phyloP scores from a whole-genome alignment of 1,139 yeast species.

The Suhomyces coccinellae region DNA sequence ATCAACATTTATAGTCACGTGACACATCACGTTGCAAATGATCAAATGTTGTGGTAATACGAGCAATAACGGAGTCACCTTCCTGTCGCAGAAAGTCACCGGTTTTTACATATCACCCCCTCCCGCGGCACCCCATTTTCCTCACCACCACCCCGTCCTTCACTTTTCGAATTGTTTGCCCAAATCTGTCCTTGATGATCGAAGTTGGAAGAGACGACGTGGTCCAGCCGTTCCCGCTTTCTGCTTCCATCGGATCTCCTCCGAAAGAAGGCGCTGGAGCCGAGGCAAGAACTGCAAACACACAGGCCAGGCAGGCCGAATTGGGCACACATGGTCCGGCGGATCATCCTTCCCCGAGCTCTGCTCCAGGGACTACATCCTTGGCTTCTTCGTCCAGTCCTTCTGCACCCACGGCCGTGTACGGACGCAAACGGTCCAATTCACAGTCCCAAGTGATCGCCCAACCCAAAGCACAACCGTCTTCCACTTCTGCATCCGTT shows the following conservation, averaged over 20 bases:
- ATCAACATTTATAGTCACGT: background rate
- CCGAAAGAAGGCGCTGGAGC: background rate
- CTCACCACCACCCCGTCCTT: background rate
- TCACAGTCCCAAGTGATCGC: constrained; percentile 38
- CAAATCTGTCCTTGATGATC: constrained; percentile 3
- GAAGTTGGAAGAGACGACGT: constrained; percentile 7
- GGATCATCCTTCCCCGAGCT: background rate
- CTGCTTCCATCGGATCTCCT: constrained; percentile 1
- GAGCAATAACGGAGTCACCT: constrained; percentile 3
- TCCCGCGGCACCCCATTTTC: background rate
- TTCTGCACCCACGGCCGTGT: background rate
- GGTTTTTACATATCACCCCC: too few species aligned
- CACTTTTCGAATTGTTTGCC: background rate
- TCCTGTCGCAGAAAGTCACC: too few species aligned
- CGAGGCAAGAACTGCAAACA: background rate
- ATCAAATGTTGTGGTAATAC: constrained; percentile 2
- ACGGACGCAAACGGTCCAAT: constrained; percentile 37
- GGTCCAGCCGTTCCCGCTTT: constrained; percentile 11
- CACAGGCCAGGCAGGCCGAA: background rate
- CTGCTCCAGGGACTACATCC: background rate
- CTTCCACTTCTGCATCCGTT: constrained; percentile 11
- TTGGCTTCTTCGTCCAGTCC: background rate
- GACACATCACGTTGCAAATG: background rate
- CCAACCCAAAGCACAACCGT: constrained; percentile 14
- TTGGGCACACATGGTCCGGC: background rate